These are phyloP conservation scores for Trypanosoma platydactyli DNA, from an alignment of 208 protist genomes.

Conservation along the genomic window DNA sequence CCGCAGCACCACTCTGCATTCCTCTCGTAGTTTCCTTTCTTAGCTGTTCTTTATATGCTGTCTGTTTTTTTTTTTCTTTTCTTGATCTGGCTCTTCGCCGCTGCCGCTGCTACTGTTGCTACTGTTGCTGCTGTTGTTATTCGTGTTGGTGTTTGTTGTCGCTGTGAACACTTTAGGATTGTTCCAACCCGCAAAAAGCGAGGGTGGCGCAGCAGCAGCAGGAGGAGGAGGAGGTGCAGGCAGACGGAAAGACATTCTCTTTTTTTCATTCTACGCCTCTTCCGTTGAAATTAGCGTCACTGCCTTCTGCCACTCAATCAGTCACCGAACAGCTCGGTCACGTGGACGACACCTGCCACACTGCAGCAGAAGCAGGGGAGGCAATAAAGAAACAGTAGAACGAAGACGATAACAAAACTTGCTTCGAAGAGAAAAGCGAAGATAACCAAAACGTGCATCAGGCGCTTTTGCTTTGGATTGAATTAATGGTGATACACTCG, in stretches of 20 bases:
- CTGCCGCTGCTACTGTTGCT: no score
- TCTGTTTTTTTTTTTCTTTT: background rate
- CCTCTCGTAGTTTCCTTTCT: no score
- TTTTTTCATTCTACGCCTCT: conserved; percentile 13
- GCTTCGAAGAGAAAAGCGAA: background rate
- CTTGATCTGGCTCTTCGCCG: background rate
- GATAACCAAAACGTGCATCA: background rate
- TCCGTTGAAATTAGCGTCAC: background rate
- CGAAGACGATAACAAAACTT: background rate
- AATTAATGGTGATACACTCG: background rate
- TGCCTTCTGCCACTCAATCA: background rate
- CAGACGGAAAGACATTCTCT: background rate
- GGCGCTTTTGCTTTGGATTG: background rate
- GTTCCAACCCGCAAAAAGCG: background rate
- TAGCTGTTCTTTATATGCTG: no score
- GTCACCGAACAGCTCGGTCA: background rate
- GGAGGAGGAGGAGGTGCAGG: background rate
- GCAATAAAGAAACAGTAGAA: background rate
- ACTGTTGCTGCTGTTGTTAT: no score
- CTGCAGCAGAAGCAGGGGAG: background rate
- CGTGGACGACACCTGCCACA: background rate
- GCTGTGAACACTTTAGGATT: no score
- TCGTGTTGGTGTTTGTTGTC: no score
- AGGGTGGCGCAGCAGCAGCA: no score
- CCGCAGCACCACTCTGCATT: no score